Conservation (phyloP, 306 rosid species). For the Pueraria montana region DNA sequence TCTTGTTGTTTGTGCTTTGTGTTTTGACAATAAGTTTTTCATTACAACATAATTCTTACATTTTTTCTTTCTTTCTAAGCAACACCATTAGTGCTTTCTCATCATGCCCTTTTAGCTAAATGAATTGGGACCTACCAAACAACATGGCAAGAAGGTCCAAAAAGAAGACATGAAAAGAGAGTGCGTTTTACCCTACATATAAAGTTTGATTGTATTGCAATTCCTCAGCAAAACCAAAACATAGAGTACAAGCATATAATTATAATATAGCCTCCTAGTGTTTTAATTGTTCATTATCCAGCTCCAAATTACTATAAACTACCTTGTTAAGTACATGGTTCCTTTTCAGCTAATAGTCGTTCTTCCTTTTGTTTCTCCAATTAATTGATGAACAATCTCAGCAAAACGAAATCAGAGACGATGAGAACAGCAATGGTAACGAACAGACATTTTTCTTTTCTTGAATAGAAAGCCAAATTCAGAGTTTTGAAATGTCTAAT, state of each 20-base stretch:
- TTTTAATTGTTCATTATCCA: not conserved
- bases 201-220: slow-evolving; percentile 56
- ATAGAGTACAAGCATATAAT: slow-evolving; percentile 53
- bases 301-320: not conserved
- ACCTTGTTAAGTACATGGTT: not conserved
- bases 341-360: not conserved
- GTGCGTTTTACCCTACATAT: slow-evolving; percentile 61
- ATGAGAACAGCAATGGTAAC: not conserved
- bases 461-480: not conserved
- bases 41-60: slow-evolving; percentile 40
- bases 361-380: not conserved
- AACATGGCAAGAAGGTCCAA: slow-evolving; percentile 59
- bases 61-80: slow-evolving; percentile 29
- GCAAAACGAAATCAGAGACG: not conserved
- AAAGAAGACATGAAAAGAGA: slow-evolving; percentile 69
- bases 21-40: slow-evolving; percentile 21
- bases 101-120: slow-evolving; percentile 49
- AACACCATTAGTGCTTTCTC: slow-evolving; percentile 54
- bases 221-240: slow-evolving; percentile 44
- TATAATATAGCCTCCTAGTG: slow-evolving; percentile 19
- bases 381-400: not conserved
- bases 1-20: slow-evolving; percentile 65
- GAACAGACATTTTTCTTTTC: not conserved
- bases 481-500: not conserved
- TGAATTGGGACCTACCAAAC: slow-evolving; percentile 55